Evolutionary conservation across 805 yeast genomes (phyloP), one percentile per base, ranked within the genome.

Genomic region (Starmera quercuum): DNA sequence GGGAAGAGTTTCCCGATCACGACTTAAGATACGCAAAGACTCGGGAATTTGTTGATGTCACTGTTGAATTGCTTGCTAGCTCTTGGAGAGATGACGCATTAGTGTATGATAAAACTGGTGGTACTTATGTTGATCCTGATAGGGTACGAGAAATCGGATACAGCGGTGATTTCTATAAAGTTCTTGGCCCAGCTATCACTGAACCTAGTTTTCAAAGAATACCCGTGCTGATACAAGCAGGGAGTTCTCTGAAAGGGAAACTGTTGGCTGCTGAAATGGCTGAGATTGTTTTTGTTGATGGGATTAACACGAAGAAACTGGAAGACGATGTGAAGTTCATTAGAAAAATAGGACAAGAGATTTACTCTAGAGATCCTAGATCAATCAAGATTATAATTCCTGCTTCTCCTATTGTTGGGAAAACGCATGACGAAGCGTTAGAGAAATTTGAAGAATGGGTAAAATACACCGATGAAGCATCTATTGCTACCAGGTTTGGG

Each of bases 221-320:
- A 5, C 68, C 68, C 2, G 56, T 63, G 12, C 42, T 63, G 26
- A 49, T 62, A 21, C 68, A 63, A 40, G 68, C 68, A 1, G 68
- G 68, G 7, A 49, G 63, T 20, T 62, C 67, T 6, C 40, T 49
- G n/a, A 49, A 44, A 13, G 68, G 68, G 6, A 51, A 50, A 27
- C 53, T 58, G 6, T 58, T 58, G 41, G 66, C 66, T 16, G 66
- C 68, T 18, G 52, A 51, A 34, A 55, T 56, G 44, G 69, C 68
- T 3, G 70, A 64, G 37, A 55, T 53, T 7, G 55, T 60, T 6
- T 63, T 62, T 38, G 47, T 63, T 15, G 47, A 56, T 16, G 52
- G 51, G 13, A 47, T 49, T 31, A 47, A 59, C 18, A 58, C 62
- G 2, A 52, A 47, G 23, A 37, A 32, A 8, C 44, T 59, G 26